Evolutionary conservation across 768 basidiomycete species (phyloP).

Genomic region (Auriscalpium orientale): DNA sequence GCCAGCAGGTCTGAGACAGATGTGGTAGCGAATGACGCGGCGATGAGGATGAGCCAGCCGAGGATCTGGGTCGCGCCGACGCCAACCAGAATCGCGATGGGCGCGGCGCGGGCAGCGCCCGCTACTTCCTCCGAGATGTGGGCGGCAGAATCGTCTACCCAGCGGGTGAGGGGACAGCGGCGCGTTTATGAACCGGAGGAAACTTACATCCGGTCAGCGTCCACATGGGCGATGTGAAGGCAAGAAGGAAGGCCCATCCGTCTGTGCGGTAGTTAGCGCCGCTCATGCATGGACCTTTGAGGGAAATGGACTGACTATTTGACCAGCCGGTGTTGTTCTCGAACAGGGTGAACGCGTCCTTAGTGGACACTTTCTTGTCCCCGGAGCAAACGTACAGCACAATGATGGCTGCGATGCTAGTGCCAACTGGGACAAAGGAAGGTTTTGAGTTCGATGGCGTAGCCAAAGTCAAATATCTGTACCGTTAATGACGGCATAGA

Average conservation of each 20-base stretch:
- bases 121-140: conserved; percentile 70
- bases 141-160: conserved; percentile 64
- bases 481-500: conserved; percentile 63
- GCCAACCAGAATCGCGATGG: conserved; percentile 60
- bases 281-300: background rate
- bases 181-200: background rate
- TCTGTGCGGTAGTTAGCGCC: conserved; percentile 28
- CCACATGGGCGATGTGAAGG: conserved; percentile 76
- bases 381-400: conserved; percentile 50
- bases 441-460: background rate
- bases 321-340: conserved; percentile 69
- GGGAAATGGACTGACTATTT: conserved; percentile 36
- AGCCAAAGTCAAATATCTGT: conserved; percentile 15
- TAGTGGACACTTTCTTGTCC: conserved; percentile 48
- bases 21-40: conserved; percentile 55
- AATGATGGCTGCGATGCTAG: conserved; percentile 56
- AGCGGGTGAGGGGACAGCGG: background rate
- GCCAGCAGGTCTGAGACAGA: conserved; percentile 45
- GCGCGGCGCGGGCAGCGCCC: conserved; percentile 55
- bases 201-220: conserved; percentile 65
- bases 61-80: conserved; percentile 51
- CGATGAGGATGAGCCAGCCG: conserved; percentile 61
- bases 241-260: conserved; percentile 66
- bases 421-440: conserved; percentile 39
- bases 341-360: conserved; percentile 59